phyloP scores from a whole-genome alignment of 352 stramenopile species.

The Plasmopara muralis region DNA sequence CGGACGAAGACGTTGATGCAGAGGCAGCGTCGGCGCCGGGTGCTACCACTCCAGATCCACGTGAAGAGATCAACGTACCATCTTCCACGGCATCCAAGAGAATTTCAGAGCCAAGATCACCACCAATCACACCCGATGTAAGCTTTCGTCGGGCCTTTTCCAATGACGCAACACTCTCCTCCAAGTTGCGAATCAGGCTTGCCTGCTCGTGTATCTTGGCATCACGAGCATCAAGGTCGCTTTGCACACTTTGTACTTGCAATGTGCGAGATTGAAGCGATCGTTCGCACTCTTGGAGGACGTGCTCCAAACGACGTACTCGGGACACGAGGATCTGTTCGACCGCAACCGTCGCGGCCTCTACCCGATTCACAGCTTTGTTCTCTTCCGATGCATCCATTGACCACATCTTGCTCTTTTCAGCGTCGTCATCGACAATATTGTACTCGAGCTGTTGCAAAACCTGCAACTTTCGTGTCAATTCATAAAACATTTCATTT shows the following conservation, averaged over 20 bases:
- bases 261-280: constrained; percentile 26
- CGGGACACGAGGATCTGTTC: constrained; percentile 63
- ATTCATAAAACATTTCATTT: constrained; percentile 78
- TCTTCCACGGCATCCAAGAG: constrained; percentile 68
- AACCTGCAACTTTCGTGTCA: constrained; percentile 87
- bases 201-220: constrained; percentile 46
- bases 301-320: constrained; percentile 63
- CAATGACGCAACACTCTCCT: constrained; percentile 59
- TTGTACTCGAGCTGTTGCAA: constrained; percentile 90
- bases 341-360: constrained; percentile 32
- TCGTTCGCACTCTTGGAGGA: constrained; percentile 60
- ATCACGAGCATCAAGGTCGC: constrained; percentile 28
- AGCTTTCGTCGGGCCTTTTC: constrained; percentile 35
- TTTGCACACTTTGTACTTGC: constrained; percentile 30
- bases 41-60: neutral
- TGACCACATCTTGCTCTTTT: constrained; percentile 19
- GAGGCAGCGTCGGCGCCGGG: constrained; percentile 3
- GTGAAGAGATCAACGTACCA: constrained; percentile 15
- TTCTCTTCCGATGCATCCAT: constrained; percentile 3
- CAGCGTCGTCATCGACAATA: constrained; percentile 62
- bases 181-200: constrained; percentile 42
- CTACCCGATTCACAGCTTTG: constrained; percentile 17
- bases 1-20: constrained; percentile 22
- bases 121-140: constrained; percentile 15
- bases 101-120: constrained; percentile 56